Base-by-base conservation (phyloP, 805 yeast species). In the Hanseniaspora jakobsenii region DNA sequence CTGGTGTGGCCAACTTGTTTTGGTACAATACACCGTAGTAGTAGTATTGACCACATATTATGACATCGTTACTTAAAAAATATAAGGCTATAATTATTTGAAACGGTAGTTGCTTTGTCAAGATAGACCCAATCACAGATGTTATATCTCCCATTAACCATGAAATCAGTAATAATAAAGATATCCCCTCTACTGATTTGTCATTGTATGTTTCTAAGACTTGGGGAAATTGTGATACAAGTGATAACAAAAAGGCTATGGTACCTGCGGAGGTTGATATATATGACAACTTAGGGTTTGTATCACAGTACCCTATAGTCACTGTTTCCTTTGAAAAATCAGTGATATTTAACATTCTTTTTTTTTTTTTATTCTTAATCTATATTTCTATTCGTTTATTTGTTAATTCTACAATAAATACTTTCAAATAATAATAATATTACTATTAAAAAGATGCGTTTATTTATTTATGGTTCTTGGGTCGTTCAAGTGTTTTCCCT, bases 41-140 rank as follows among this genome's bases (percentile, higher is more conserved):
- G 60, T 75, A 72, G 58, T 70, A 86, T 58, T 87, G 96, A 3
- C 71, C 66, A 38, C 77, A 67, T 23, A 87, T 65, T 9, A 83
- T 64, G 19, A 71, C 44, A 60, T 87, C 96, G 49, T 82, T 81
- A 47, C 69, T 61, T 40, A 89, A 65, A 57, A 82, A 86, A 61
- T 87, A 87, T 2, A 71, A 48, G 0, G 93, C 83, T 14, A 86
- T 64, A 18, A 77, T 63, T 9, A 76, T 71, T 57, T 86, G 96
- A 61, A 86, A 87, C n/a, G 79, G 75, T 37, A 85, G 65, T 49
- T 87, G 95, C 6, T 72, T 58, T 0, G 95, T 85, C 37, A 85
- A 57, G 0, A 82, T 48, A 49, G 94, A 84, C 0, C 95, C 96
- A 0, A 71, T 36, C 23, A 78, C 59, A 35, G 75, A 70, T 7